Evolutionary conservation across 164 flowering plant species (phyloP), one percentile per base, ranked within the genome.

Genomic region (Piper longum): DNA sequence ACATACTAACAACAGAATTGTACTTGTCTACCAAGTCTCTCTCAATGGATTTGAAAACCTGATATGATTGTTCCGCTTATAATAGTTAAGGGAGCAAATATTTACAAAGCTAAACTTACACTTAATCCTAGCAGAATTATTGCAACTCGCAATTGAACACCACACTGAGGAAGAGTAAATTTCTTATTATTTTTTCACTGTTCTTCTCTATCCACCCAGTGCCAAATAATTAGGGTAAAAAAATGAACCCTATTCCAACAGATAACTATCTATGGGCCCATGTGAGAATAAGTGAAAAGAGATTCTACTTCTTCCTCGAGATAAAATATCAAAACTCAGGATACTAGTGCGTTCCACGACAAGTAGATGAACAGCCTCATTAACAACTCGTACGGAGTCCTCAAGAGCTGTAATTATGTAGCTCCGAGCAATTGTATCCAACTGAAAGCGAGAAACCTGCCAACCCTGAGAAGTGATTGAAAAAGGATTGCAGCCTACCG

Each of bases 391-490:
- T 63, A 89, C 74, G 0, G 97, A 95, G 69, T 95, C 99, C 69
- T 91, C 99, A 43, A 95, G 88, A 36, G 91, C 71, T 43, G 97
- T 87, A 58, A 87, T 81, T 68, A 91, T 79, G 71, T 95, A 95
- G 79, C 93, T 95, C 65, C 99, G 83, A 69, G 97, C 93, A 66
- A 89, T 81, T 42, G 96, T 83, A 74, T 95, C 97, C 18, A 79
- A 72, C 60, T 91, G 99, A 73, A 95, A 91, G 66, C 75, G 78
- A 26, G 99, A 88, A 57, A 86, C 67, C 39, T 77, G 81, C 97
- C 96, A 91, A 5, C 97, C 99, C 78, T 81, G 93, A 65, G 99
- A 88, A 62, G 95, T 87, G 62, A 85, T 72, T 6, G 99, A 85
- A 16, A 79, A 73, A 59, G 96, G 93, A 66, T 73, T 90, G 86